Percentiles rank a stretch among this genome's conserved stretches.
Conservation (phyloP, 1,139 yeast genomes). For the Candida sanyaensis region DNA sequence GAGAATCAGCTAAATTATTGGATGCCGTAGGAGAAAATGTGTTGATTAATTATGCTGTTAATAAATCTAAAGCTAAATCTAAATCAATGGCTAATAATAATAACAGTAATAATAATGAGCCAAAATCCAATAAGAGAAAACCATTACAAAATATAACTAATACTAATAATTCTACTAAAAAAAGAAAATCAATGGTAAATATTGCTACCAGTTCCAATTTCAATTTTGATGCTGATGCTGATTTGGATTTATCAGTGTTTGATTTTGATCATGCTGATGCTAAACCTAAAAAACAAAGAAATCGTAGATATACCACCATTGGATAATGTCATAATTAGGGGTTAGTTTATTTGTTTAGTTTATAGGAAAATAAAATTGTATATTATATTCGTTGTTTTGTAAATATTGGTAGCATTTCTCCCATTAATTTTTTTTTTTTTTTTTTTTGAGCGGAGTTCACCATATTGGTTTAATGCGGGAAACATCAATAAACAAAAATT, state of each 20-base stretch:
- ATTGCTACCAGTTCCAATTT: background rate
- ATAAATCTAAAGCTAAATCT: constrained; percentile 5
- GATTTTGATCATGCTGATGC: constrained; percentile 26
- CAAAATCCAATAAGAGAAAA: constrained; percentile 14
- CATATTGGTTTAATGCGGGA: too few species aligned
- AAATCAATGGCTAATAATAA: background rate
- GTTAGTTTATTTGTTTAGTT: too few species aligned
- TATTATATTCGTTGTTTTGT: too few species aligned
- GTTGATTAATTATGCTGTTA: constrained; percentile 47
- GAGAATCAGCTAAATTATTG: constrained; percentile 60
- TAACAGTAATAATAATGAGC: background rate
- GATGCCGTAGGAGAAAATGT: constrained; percentile 51
- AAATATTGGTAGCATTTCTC: too few species aligned
- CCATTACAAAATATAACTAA: constrained; percentile 24
- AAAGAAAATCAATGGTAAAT: constrained; percentile 4
- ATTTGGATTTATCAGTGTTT: constrained; percentile 25
- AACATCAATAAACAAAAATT: too few species aligned
- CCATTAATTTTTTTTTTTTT: too few species aligned
- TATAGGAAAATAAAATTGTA: too few species aligned
- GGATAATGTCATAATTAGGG: constrained; percentile 1
- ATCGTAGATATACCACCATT: constrained; percentile 16
- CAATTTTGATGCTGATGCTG: constrained; percentile 1
- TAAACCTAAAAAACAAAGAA: constrained; percentile 6
- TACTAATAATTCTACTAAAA: constrained; percentile 9
- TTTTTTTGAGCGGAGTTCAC: too few species aligned